These are phyloP conservation scores for Xylaria sp. DNA, from an alignment of 2,329 filamentous ascomycete species.

Conservation along the genomic window DNA sequence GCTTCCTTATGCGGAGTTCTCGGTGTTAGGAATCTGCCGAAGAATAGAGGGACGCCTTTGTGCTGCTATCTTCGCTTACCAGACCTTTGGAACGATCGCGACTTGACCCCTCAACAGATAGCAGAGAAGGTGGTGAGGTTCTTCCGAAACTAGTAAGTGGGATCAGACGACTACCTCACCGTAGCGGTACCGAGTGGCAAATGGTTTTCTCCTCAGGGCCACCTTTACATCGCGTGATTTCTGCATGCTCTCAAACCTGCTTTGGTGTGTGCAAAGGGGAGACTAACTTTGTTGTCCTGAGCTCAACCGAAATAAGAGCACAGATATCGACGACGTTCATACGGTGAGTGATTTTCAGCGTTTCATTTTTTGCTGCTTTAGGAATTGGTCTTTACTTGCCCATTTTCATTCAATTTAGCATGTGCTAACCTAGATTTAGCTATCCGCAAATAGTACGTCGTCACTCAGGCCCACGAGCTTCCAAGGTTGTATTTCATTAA, in stretches of 20 bases:
- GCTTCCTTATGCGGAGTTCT: conserved; percentile 22
- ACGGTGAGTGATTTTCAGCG: neutral
- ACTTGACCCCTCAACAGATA: conserved; percentile 16
- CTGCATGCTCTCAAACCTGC: neutral
- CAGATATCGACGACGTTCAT: neutral
- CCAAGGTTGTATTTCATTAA: too few relatives aligned
- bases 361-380: too few relatives aligned
- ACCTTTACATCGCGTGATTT: neutral
- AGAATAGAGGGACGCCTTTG: conserved; percentile 14
- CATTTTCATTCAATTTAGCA: too few relatives aligned
- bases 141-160: conserved; percentile 6
- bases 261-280: neutral
- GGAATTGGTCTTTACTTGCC: too few relatives aligned
- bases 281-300: neutral
- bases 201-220: neutral
- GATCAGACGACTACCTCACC: too few relatives aligned
- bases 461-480: too few relatives aligned
- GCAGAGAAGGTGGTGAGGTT: conserved; percentile 24
- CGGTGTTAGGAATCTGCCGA: conserved; percentile 14
- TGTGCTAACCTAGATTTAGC: neutral
- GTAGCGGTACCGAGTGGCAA: neutral
- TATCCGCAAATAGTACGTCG: conserved; percentile 28
- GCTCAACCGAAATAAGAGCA: neutral
- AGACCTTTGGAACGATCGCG: conserved; percentile 18
- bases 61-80: conserved; percentile 16